A percentile compares a stretch with the other conserved stretches of the same genome.
phyloP scores from a whole-genome alignment of 805 yeast genomes.

The Torulaspora microellipsoides region DNA sequence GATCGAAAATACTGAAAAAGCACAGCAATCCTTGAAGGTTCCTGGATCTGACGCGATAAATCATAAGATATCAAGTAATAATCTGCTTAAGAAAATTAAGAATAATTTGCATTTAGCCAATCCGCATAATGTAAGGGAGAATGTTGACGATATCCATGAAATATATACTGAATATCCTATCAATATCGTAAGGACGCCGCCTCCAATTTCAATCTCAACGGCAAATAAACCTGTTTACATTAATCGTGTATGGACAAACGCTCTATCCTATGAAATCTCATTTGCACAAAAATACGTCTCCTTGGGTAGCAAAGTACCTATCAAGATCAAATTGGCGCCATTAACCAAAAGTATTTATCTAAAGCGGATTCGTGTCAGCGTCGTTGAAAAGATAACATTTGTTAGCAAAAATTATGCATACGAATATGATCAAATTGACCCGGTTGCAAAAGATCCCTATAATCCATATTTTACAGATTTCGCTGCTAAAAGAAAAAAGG shows the following conservation, averaged over 20 bases:
- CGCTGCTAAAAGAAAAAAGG: slow-evolving; percentile 35
- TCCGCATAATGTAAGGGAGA: slow-evolving; percentile 6
- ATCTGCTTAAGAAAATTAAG: slow-evolving; percentile 27
- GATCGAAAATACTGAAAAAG: not conserved
- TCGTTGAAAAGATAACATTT: slow-evolving; percentile 62
- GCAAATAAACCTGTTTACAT: slow-evolving; percentile 71
- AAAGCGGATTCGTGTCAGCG: slow-evolving; percentile 60
- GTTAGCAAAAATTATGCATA: slow-evolving; percentile 49
- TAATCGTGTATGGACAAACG: slow-evolving; percentile 67
- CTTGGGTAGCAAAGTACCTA: slow-evolving; percentile 53
- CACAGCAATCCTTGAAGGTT: slow-evolving; percentile 3
- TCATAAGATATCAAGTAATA: slow-evolving; percentile 10
- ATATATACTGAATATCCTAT: slow-evolving; percentile 33
- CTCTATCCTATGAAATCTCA: slow-evolving; percentile 65
- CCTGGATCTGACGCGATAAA: slow-evolving; percentile 14
- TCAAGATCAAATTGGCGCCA: slow-evolving; percentile 65
- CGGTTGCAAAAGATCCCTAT: slow-evolving; percentile 29
- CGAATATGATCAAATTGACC: slow-evolving; percentile 50
- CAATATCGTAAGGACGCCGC: slow-evolving; percentile 40
- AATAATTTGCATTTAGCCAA: slow-evolving; percentile 19
- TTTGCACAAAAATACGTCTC: slow-evolving; percentile 67
- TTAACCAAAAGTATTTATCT: slow-evolving; percentile 55
- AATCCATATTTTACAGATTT: slow-evolving; percentile 33
- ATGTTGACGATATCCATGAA: slow-evolving; percentile 8
- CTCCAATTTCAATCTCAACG: slow-evolving; percentile 36